Evolutionary conservation across 192 early-diverging fungal genomes (phyloP).

Genomic region (Entophlyctis luteolus): DNA sequence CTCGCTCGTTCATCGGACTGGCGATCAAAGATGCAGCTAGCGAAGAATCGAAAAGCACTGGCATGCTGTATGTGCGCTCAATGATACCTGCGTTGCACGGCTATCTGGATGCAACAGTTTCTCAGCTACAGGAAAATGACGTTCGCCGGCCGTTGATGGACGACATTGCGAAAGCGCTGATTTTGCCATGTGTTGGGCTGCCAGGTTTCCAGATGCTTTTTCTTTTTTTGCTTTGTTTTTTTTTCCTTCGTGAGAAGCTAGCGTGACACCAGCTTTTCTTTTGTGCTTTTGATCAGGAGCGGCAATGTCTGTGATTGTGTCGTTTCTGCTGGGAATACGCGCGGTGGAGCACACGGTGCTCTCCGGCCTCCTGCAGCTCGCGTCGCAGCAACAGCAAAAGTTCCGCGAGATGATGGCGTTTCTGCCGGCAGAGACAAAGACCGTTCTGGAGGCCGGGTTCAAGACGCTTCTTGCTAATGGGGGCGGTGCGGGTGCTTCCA

Average conservation of each 20-base stretch:
- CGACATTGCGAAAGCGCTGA: slow-evolving; percentile 7
- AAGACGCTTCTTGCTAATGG: slow-evolving; percentile 14
- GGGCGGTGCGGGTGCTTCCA: background rate
- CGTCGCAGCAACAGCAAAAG: slow-evolving; percentile 13
- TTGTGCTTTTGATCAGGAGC: background rate
- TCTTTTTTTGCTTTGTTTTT: background rate
- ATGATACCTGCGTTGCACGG: slow-evolving; percentile 1
- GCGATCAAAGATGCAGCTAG: background rate
- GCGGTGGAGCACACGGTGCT: background rate
- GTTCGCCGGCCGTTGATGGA: no score
- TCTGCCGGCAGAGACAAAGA: slow-evolving; percentile 8
- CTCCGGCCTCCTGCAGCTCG: slow-evolving; percentile 26
- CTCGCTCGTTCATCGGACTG: slow-evolving; percentile 12
- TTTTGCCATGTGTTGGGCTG: slow-evolving; percentile 13
- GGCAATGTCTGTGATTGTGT: slow-evolving; percentile 18
- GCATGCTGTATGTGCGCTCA: background rate
- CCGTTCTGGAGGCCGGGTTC: slow-evolving; percentile 27
- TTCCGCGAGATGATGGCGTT: slow-evolving; percentile 25
- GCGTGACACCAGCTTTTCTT: background rate
- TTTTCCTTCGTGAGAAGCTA: slow-evolving; percentile 2
- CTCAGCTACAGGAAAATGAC: background rate
- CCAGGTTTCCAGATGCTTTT: background rate
- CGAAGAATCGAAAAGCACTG: background rate
- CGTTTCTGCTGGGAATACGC: background rate
- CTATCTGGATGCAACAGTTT: background rate